phyloP scores from a whole-genome alignment of 306 rosid genomes.

The Delonix regia region DNA sequence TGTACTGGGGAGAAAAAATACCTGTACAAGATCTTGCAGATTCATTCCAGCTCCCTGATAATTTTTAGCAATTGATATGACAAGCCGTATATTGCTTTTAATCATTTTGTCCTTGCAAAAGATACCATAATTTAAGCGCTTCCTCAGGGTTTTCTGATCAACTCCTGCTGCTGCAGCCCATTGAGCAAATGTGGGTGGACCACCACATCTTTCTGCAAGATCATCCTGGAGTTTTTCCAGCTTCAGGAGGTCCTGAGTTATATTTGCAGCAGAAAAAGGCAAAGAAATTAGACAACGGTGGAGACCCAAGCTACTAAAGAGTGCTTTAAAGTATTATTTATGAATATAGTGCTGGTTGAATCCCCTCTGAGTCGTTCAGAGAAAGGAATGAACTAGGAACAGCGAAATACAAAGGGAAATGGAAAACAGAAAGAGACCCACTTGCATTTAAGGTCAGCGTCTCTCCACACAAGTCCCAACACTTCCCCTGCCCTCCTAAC shows the following conservation, averaged over 20 bases:
- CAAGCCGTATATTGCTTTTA: slow-evolving; percentile 91
- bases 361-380: too few relatives aligned
- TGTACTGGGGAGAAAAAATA: slow-evolving; percentile 38
- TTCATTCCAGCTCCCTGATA: slow-evolving; percentile 93
- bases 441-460: too few relatives aligned
- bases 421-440: too few relatives aligned
- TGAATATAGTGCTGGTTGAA: too few relatives aligned
- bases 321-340: too few relatives aligned
- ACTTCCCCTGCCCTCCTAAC: too few relatives aligned
- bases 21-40: slow-evolving; percentile 98
- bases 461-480: too few relatives aligned
- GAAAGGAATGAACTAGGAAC: too few relatives aligned
- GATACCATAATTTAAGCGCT: slow-evolving; percentile 72
- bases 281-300: slow-evolving; percentile 37
- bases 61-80: slow-evolving; percentile 93
- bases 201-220: slow-evolving; percentile 72
- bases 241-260: slow-evolving; percentile 76
- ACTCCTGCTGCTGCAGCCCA: slow-evolving; percentile 97
- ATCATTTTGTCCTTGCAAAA: slow-evolving; percentile 93
- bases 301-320: too few relatives aligned
- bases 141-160: slow-evolving; percentile 79
- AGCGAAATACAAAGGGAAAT: too few relatives aligned
- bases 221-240: slow-evolving; percentile 85
- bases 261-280: slow-evolving; percentile 33
- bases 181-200: slow-evolving; percentile 75